Evolutionary conservation across 2,329 filamentous ascomycete species (phyloP), one percentile per base, ranked within the genome.

Genomic region (Cordyceps pruinosa): DNA sequence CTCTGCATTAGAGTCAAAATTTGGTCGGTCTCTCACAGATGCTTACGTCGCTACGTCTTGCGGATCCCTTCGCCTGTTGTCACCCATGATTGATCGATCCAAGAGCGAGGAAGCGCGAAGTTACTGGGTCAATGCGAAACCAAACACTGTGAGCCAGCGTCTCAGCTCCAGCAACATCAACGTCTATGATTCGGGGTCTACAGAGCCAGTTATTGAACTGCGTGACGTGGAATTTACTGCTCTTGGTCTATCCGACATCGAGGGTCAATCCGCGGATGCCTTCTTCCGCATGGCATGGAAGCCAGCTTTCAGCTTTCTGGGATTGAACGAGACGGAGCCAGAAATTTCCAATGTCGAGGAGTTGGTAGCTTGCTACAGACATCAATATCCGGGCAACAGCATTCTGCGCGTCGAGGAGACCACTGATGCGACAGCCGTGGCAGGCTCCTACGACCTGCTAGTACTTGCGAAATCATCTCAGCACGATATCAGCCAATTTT

Each of bases 1-100:
- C 58, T 56, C 62, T 42, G 63, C 65, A 3, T 57, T 66, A 8
- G 64, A 66, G 50, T 60, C 62, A n/a, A 58, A 61, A 6, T 59
- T 64, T 10, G 65, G 62, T 2, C 59, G 60, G 1, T 59, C 63
- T 25, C 53, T 66, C 5, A 60, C 63, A 39, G 65, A 64, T 59
- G 63, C 63, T 21, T 65, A 65, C 48, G 65, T 66, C 13, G 64
- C 64, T 3, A 63, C 65, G 2, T 66, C 64, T 52, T 61, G 65
- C 59, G 56, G 60, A 26, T 58, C 59, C 1, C 51, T 65, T 23
- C 62, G 58, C 47, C 61, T 66, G 46, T 63, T 61, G 5, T 30
- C 48, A 23, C 5, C 35, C 2, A 51, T 51, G 48, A 6, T 39
- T 30, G 4, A 34, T n/a, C 34, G 48, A 21, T 30, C 13, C 34